Conservation (phyloP, 345 rosid species). For the Salix udensis region DNA sequence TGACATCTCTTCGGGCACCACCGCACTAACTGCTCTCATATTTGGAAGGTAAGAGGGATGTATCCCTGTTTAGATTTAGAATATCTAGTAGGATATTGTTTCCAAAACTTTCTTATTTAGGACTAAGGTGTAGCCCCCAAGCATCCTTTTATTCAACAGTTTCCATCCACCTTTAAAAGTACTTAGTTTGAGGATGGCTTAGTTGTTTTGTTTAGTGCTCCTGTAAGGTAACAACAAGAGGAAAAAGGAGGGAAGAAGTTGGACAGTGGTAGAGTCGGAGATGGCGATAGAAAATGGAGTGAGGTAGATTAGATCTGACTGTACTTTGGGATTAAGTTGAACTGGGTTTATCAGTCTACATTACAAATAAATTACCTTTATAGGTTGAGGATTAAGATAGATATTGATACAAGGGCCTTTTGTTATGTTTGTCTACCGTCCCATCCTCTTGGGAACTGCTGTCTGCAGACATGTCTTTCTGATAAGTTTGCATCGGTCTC, state of each 20-base stretch:
- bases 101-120: not conserved
- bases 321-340: not conserved
- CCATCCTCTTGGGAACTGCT: not conserved
- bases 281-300: not conserved
- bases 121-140: not conserved
- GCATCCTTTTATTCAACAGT: not conserved
- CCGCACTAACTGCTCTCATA: conserved; percentile 76
- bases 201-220: not conserved
- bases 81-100: not conserved
- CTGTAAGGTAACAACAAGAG: not conserved
- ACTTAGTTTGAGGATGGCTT: not conserved
- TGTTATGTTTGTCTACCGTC: not conserved
- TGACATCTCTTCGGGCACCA: conserved; percentile 95
- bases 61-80: not conserved
- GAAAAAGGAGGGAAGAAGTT: not conserved
- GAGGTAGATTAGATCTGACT: not conserved
- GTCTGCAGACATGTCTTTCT: not conserved
- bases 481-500: not conserved
- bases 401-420: not conserved
- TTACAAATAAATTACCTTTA: not conserved
- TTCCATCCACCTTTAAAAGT: not conserved
- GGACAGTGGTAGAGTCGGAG: not conserved
- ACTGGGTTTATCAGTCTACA: not conserved
- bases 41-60: conserved; percentile 61
- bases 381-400: not conserved